Percentiles rank a stretch among this genome's conserved stretches.
Evolutionary conservation across 2,329 filamentous ascomycete genomes (phyloP).

Genomic region (Fusarium virguliforme): DNA sequence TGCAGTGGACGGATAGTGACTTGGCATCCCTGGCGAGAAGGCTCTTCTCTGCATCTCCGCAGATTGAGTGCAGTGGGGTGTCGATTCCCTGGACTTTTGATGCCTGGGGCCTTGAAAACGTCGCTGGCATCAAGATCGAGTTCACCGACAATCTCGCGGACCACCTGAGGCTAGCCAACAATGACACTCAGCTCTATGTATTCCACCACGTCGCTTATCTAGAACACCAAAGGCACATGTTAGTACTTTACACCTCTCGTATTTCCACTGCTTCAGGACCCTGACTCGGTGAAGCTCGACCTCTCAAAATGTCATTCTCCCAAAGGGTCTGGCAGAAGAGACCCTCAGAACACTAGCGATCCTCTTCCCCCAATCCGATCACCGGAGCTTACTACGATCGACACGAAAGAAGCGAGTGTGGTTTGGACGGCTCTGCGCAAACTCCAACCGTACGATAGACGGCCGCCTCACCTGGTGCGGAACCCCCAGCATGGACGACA

Average conservation of each 20-base stretch:
- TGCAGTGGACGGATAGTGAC: neutral
- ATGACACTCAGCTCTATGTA: neutral
- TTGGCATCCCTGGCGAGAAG: neutral
- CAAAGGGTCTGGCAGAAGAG: neutral
- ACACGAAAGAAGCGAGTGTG: neutral
- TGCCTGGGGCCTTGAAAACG: neutral
- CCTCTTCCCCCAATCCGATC: neutral
- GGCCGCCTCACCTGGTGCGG: neutral
- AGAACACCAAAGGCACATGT: neutral
- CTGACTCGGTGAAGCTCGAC: neutral
- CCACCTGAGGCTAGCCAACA: neutral
- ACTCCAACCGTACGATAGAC: neutral
- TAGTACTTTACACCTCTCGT: neutral
- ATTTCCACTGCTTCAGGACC: neutral
- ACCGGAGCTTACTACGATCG: neutral
- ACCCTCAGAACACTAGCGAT: neutral
- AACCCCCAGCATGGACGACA: neutral
- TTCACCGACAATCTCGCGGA: conserved; percentile 1
- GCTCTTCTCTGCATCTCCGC: neutral
- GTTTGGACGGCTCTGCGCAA: neutral
- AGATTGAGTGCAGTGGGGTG: neutral
- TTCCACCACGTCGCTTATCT: neutral
- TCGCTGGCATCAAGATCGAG: neutral
- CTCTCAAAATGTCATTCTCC: neutral
- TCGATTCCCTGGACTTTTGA: neutral